These are phyloP conservation scores for Biscogniauxia sp. DNA, from an alignment of 2,329 filamentous ascomycete genomes.

Conservation along the genomic window DNA sequence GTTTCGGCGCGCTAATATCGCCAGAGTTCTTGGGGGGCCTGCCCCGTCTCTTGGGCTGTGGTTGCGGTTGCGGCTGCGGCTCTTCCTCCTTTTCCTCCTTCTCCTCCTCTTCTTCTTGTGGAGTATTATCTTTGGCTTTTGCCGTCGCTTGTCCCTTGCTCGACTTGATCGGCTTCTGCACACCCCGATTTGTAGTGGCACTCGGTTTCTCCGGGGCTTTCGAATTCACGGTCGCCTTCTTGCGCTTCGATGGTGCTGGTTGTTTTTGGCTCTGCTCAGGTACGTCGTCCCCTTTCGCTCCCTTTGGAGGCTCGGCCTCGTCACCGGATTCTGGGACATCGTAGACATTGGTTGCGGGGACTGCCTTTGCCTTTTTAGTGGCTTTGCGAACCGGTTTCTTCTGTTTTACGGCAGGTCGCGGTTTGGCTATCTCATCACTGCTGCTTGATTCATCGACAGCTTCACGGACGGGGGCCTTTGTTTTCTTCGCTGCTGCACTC, in stretches of 20 bases:
- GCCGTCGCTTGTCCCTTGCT: not conserved
- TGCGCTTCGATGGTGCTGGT: constrained; percentile 15
- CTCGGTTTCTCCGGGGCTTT: constrained; percentile 1
- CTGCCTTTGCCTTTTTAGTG: constrained; percentile 2
- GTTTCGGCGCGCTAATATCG: constrained; percentile 1
- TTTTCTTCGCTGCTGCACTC: constrained; percentile 7
- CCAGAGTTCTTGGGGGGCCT: constrained; percentile 18
- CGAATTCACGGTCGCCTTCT: constrained; percentile 1
- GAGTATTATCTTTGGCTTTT: not conserved
- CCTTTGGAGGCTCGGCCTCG: constrained; percentile 14
- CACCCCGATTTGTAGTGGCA: not conserved
- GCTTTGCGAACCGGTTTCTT: constrained; percentile 7
- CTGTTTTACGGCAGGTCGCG: constrained; percentile 17
- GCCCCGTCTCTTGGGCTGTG: constrained; percentile 21
- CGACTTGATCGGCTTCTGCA: not conserved
- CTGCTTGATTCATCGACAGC: constrained; percentile 19
- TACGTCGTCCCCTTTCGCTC: not conserved
- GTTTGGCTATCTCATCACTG: constrained; percentile 14
- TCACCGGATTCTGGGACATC: constrained; percentile 31
- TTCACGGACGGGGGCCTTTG: constrained; percentile 14
- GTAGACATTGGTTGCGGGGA: constrained; percentile 17
- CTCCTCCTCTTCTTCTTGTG: constrained; percentile 5
- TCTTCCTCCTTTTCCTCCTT: not conserved
- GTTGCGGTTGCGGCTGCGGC: no score
- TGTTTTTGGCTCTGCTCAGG: constrained; percentile 8